phyloP scores from a whole-genome alignment of 164 flowering plant genomes.

The Malania oleifera region DNA sequence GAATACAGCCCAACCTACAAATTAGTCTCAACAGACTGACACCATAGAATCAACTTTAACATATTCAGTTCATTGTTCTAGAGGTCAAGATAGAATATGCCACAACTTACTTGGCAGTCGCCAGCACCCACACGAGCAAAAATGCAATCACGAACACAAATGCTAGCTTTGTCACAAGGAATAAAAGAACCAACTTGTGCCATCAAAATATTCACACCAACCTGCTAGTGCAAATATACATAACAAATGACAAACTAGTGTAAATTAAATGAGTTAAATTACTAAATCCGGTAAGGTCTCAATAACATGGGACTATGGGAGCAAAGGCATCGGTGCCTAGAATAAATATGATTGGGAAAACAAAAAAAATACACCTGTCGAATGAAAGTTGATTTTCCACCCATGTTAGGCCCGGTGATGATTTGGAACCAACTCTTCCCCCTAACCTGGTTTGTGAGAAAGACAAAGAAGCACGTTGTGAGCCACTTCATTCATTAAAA shows the following conservation, averaged over 20 bases:
- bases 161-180: slow-evolving; percentile 86
- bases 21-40: too few relatives aligned
- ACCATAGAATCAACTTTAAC: background rate
- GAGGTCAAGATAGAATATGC: slow-evolving; percentile 6
- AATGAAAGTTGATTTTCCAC: slow-evolving; percentile 96
- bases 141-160: slow-evolving; percentile 92
- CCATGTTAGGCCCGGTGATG: slow-evolving; percentile 99
- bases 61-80: background rate
- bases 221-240: slow-evolving; percentile 39
- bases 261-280: background rate
- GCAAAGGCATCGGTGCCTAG: background rate
- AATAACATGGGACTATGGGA: background rate
- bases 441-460: slow-evolving; percentile 47
- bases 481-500: background rate
- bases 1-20: too few relatives aligned
- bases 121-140: slow-evolving; percentile 99
- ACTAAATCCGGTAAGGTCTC: background rate
- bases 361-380: slow-evolving; percentile 61
- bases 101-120: slow-evolving; percentile 82
- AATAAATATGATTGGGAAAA: background rate
- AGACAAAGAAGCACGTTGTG: background rate
- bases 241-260: background rate
- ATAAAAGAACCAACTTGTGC: slow-evolving; percentile 96
- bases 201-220: slow-evolving; percentile 93
- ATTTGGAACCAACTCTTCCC: slow-evolving; percentile 98